Conservation (phyloP, 2,329 filamentous ascomycete species). For the Alternaria novae-zelandiae region DNA sequence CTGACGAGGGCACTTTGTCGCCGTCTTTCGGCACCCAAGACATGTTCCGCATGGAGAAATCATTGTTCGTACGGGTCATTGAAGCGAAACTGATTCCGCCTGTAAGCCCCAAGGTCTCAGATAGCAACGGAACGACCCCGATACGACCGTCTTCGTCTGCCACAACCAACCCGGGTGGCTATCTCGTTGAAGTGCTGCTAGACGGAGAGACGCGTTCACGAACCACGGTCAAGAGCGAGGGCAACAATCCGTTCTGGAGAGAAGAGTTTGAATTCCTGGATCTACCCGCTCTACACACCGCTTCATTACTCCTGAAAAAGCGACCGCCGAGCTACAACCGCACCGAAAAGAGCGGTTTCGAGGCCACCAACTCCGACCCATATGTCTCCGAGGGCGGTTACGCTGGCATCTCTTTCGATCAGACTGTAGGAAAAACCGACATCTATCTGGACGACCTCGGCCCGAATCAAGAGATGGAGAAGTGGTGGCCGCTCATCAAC, state of each 20-base stretch:
- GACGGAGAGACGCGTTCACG: slow-evolving; percentile 80
- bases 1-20: slow-evolving; percentile 46
- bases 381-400: slow-evolving; percentile 51
- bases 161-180: slow-evolving; percentile 62
- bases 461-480: slow-evolving; percentile 77
- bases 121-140: slow-evolving; percentile 27
- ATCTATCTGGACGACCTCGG: slow-evolving; percentile 81
- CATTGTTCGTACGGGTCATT: slow-evolving; percentile 64
- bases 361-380: slow-evolving; percentile 40
- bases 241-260: slow-evolving; percentile 79
- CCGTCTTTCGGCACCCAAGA: slow-evolving; percentile 55
- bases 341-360: slow-evolving; percentile 47
- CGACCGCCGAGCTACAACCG: slow-evolving; percentile 51
- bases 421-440: slow-evolving; percentile 75
- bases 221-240: slow-evolving; percentile 73
- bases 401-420: slow-evolving; percentile 56
- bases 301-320: slow-evolving; percentile 75
- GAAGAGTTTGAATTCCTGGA: slow-evolving; percentile 81
- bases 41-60: slow-evolving; percentile 71
- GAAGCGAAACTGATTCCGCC: slow-evolving; percentile 63
- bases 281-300: slow-evolving; percentile 71
- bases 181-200: slow-evolving; percentile 78
- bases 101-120: slow-evolving; percentile 45
- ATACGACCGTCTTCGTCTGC: slow-evolving; percentile 43
- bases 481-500: slow-evolving; percentile 83